A percentile compares a stretch with the other conserved stretches of the same genome.
Conservation (phyloP, 2,329 filamentous ascomycete species). For the Triangularia setosa region DNA sequence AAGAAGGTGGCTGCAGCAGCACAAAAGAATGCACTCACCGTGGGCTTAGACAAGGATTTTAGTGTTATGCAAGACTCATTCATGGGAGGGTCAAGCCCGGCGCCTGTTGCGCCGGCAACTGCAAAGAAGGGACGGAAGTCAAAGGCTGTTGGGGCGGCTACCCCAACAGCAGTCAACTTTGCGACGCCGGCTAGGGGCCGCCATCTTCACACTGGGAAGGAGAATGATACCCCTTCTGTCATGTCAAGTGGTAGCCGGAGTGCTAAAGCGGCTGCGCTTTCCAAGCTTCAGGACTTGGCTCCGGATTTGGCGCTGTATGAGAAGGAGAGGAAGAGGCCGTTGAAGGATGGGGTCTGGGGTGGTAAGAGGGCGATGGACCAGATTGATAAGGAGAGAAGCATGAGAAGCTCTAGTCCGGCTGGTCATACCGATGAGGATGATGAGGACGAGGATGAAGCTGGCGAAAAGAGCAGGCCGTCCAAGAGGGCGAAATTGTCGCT, state of each 20-base stretch:
- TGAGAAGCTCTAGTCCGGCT: constrained; percentile 38
- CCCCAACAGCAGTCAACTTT: constrained; percentile 21
- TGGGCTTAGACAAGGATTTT: constrained; percentile 43
- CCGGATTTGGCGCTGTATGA: constrained; percentile 87
- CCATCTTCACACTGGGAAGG: constrained; percentile 61
- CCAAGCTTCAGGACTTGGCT: constrained; percentile 70
- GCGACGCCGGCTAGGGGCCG: constrained; percentile 42
- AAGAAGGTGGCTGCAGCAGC: constrained; percentile 48
- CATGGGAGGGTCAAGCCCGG: constrained; percentile 37
- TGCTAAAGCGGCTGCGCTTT: constrained; percentile 81
- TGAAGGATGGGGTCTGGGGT: constrained; percentile 54
- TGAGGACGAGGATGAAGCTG: constrained; percentile 44
- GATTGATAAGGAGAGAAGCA: constrained; percentile 47
- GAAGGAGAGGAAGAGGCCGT: constrained; percentile 79
- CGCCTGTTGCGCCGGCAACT: constrained; percentile 8
- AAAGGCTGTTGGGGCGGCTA: constrained; percentile 10
- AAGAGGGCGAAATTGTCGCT: constrained; percentile 62
- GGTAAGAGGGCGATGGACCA: constrained; percentile 59
- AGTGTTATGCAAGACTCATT: constrained; percentile 42
- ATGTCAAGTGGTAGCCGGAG: constrained; percentile 70
- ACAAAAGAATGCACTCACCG: constrained; percentile 47
- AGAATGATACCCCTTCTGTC: constrained; percentile 75
- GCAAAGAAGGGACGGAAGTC: constrained; percentile 13
- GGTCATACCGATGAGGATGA: constrained; percentile 23
- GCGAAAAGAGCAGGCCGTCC: constrained; percentile 47